Base-by-base conservation (phyloP, 163 green algal genomes). In the Scenedesmus sp. region DNA sequence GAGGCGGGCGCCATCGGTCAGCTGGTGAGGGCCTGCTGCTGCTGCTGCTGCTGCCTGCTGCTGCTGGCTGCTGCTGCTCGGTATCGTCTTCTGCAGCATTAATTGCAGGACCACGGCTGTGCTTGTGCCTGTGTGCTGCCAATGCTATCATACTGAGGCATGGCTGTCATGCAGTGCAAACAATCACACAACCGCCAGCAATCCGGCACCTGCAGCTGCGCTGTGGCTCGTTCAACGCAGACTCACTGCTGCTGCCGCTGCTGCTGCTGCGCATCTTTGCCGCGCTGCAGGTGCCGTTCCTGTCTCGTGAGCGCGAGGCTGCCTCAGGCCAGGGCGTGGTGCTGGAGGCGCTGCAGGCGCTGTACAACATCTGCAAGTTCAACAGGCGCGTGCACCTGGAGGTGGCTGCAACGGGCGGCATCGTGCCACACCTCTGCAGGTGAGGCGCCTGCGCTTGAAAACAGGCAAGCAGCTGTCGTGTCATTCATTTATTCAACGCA, bases 291-390 rank as follows among this genome's bases (percentile, higher is more conserved):
- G 72, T 95, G 79, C 92, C 93, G n/a, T 95, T 95, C 86, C 92
- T 97, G 44, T 81, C 73, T 0, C 70, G 80, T 35, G 73, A 92
- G 35, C 76, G 81, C 3, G 76, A 90, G 68, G 88, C 68, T 24
- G 44, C 65, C 1, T 26, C 35, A 22, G 88, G 88, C 26, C 81
- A 78, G 30, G 79, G 93, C 78, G 86, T 94, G 72, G 93, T 96
- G 89, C 87, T 95, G 70, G 92, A 98, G 89, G 95, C 94, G 37
- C 94, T 99, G 82, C 90, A 94, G 22, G 95, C 96, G 73, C 92
- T 99, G 86, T 95, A 98, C 93, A 96, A 96, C 90, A 93, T 99
- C 68, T 98, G 96, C 94, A 96, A 97, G 88, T 95, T 96, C 90
- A 97, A 96, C 84, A 95, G 94, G 78, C 83, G 93, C 15, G 86